Evolutionary conservation across 768 basidiomycete genomes (phyloP).

Genomic region (Gloeopeniophorella convolvens): DNA sequence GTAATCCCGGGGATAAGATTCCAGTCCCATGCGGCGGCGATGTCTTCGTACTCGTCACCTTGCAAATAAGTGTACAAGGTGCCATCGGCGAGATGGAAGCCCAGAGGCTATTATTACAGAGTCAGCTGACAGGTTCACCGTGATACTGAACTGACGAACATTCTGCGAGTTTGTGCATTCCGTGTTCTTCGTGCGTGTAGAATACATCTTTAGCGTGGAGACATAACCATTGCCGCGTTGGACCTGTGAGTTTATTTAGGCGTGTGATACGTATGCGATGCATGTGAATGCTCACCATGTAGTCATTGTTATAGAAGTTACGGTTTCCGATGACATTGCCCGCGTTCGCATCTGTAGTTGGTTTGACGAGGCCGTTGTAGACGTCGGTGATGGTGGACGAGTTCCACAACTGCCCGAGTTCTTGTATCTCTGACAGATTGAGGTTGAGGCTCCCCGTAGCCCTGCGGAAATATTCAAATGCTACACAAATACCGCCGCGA

Average conservation of each 20-base stretch:
- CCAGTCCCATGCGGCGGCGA: conserved; percentile 71
- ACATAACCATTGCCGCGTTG: conserved; percentile 29
- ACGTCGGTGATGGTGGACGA: conserved; percentile 13
- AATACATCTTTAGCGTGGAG: conserved; percentile 30
- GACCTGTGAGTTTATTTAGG: conserved; percentile 21
- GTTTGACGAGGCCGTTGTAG: conserved; percentile 16
- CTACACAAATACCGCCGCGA: too few species aligned
- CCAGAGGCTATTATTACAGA: conserved; percentile 12
- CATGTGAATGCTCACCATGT: conserved; percentile 26
- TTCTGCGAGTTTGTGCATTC: conserved; percentile 31
- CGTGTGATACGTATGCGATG: not conserved
- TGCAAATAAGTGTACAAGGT: conserved; percentile 54
- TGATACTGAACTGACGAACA: conserved; percentile 2
- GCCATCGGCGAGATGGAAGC: conserved; percentile 64
- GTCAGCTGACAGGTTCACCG: not conserved
- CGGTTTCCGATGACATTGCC: conserved; percentile 28
- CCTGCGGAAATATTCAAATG: conserved; percentile 20
- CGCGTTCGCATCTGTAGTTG: conserved; percentile 25
- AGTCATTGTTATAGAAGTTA: conserved; percentile 30
- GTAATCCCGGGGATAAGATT: conserved; percentile 70
- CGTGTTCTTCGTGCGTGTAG: conserved; percentile 29
- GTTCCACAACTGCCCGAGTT: conserved; percentile 26
- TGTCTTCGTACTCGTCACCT: conserved; percentile 70
- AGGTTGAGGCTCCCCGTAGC: conserved; percentile 26
- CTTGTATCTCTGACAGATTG: conserved; percentile 27